A percentile compares a stretch with the other conserved stretches of the same genome.
Conservation (phyloP, 2,329 filamentous ascomycete species). For the Pseudogymnoascus sp. region DNA sequence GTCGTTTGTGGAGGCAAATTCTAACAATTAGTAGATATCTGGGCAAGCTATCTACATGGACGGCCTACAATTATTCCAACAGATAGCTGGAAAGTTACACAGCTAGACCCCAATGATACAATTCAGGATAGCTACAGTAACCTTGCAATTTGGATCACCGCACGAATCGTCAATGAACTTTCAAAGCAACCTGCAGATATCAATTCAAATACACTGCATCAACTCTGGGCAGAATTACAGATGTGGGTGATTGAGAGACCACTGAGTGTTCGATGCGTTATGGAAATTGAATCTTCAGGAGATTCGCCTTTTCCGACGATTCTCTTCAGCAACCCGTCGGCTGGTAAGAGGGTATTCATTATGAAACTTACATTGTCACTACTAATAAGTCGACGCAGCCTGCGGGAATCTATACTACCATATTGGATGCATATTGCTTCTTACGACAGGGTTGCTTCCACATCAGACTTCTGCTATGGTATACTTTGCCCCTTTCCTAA, state of each 20-base stretch:
- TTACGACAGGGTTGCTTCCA: not conserved
- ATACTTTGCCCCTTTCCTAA: not conserved
- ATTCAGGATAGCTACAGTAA: conserved; percentile 11
- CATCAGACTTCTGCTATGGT: not conserved
- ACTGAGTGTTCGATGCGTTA: conserved; percentile 1
- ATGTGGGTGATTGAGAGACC: conserved; percentile 9
- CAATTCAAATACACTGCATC: not conserved
- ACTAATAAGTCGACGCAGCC: not conserved
- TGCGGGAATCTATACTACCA: conserved; percentile 9
- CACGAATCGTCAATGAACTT: conserved; percentile 9
- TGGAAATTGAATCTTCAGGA: conserved; percentile 9
- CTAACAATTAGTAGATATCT: conserved; percentile 7
- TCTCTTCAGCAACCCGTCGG: conserved; percentile 8
- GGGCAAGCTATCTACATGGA: not conserved
- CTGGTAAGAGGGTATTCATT: not conserved
- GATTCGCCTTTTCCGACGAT: conserved; percentile 10
- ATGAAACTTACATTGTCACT: not conserved
- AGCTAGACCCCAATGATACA: not conserved
- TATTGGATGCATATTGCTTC: conserved; percentile 9
- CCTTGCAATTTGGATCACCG: conserved; percentile 6
- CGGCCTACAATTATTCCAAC: not conserved
- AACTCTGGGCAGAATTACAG: conserved; percentile 10
- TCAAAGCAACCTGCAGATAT: not conserved
- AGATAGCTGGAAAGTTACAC: not conserved
- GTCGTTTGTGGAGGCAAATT: not conserved